A percentile compares a stretch with the other conserved stretches of the same genome.
Evolutionary conservation across 805 yeast species (phyloP).

Genomic region (Yamadazyma laniorum): DNA sequence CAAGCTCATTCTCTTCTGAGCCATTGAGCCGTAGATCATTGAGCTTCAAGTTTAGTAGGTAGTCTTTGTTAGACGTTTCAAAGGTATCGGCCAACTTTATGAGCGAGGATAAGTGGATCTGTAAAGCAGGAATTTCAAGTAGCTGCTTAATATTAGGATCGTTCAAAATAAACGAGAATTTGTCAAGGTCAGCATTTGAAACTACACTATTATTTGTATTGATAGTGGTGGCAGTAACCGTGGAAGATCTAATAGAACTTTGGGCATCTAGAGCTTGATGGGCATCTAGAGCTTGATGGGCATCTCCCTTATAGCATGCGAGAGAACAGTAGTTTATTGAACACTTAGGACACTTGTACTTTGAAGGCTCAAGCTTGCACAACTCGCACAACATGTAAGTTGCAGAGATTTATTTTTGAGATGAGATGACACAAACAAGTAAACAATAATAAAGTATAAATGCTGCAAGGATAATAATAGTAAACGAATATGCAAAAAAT

Average conservation of each 20-base stretch:
- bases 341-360: conserved; percentile 61
- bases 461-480: too few relatives aligned
- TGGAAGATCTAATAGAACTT: too few relatives aligned
- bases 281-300: conserved; percentile 26
- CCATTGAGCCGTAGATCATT: conserved; percentile 64
- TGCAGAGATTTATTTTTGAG: too few relatives aligned
- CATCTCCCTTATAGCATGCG: conserved; percentile 53
- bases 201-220: too few relatives aligned
- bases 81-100: conserved; percentile 17
- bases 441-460: too few relatives aligned
- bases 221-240: too few relatives aligned
- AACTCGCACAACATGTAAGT: conserved; percentile 33
- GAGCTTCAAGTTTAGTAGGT: conserved; percentile 60
- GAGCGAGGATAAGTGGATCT: conserved; percentile 52
- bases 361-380: conserved; percentile 36
- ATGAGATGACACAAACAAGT: too few relatives aligned
- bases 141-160: conserved; percentile 47
- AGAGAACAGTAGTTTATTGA: conserved; percentile 52
- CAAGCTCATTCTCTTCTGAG: conserved; percentile 58
- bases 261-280: too few relatives aligned
- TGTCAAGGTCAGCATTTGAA: too few relatives aligned
- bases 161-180: conserved; percentile 26
- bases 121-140: conserved; percentile 52
- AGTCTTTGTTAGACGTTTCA: conserved; percentile 49
- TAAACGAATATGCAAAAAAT: too few relatives aligned